A percentile compares a stretch with the other conserved stretches of the same genome.
Evolutionary conservation across 116 monocot genomes (phyloP).

Genomic region (Thalassia testudinum): DNA sequence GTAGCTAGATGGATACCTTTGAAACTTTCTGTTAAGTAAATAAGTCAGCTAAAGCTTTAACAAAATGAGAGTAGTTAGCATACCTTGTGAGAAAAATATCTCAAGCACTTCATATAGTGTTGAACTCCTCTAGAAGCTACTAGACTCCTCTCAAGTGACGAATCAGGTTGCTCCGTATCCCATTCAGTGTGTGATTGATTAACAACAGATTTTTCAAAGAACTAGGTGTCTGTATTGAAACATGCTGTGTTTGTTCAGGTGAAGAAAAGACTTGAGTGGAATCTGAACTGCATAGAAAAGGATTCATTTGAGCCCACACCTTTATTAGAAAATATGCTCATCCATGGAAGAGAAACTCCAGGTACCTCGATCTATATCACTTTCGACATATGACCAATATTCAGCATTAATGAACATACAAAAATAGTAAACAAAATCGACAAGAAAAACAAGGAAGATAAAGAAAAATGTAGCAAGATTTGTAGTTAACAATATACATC

Average conservation of each 20-base stretch:
- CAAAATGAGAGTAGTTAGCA: too few relatives aligned
- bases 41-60: too few relatives aligned
- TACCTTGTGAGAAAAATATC: conserved; percentile 9
- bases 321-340: conserved; percentile 14
- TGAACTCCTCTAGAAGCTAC: conserved; percentile 5
- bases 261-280: not conserved
- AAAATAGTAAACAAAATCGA: too few relatives aligned
- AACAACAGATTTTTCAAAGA: conserved; percentile 5
- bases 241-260: not conserved
- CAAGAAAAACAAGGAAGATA: too few relatives aligned
- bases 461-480: too few relatives aligned
- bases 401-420: too few relatives aligned
- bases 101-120: conserved; percentile 11
- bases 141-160: not conserved
- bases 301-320: conserved; percentile 11
- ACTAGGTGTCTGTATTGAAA: conserved; percentile 1
- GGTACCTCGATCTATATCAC: conserved; percentile 17
- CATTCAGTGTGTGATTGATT: not conserved
- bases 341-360: conserved; percentile 21
- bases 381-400: too few relatives aligned
- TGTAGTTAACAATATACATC: too few relatives aligned
- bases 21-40: too few relatives aligned
- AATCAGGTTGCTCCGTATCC: not conserved
- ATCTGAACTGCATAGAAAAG: conserved; percentile 15
- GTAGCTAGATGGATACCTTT: too few relatives aligned